Conservation (phyloP, 768 basidiomycete species). For the Trametes sanguinea region DNA sequence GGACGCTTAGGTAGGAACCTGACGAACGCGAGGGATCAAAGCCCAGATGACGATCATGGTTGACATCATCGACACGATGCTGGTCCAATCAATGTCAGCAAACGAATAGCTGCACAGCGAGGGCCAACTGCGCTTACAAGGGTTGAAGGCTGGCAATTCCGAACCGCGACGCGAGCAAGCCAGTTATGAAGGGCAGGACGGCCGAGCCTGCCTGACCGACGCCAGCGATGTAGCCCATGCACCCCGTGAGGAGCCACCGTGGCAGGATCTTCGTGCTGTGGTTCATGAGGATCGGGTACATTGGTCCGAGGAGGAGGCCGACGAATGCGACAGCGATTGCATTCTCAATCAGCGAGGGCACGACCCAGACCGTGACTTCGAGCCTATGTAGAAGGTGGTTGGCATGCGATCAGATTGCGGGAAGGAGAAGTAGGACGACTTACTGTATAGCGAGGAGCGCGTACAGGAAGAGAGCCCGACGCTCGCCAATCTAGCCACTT, state of each 20-base stretch:
- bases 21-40: constrained; percentile 42
- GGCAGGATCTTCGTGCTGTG: constrained; percentile 69
- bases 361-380: constrained; percentile 48
- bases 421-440: constrained; percentile 3
- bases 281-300: constrained; percentile 66
- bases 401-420: neutral
- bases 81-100: constrained; percentile 26
- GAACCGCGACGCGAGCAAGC: constrained; percentile 61
- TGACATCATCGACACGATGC: constrained; percentile 62
- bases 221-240: constrained; percentile 44
- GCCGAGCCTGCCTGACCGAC: constrained; percentile 72
- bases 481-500: constrained; percentile 28
- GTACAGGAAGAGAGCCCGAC: constrained; percentile 31
- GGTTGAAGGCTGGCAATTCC: constrained; percentile 65
- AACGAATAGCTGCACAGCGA: neutral
- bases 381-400: constrained; percentile 5
- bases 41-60: constrained; percentile 58
- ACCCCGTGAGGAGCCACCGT: constrained; percentile 61
- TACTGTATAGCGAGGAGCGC: constrained; percentile 31
- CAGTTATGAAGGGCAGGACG: constrained; percentile 71
- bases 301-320: constrained; percentile 47
- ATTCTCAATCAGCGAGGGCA: constrained; percentile 50
- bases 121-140: constrained; percentile 44
- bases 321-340: constrained; percentile 46
- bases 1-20: constrained; percentile 10